A percentile compares a stretch with the other conserved stretches of the same genome.
Conservation (phyloP, 176 grass and related monocot genomes). For the Melocanna baccifera region DNA sequence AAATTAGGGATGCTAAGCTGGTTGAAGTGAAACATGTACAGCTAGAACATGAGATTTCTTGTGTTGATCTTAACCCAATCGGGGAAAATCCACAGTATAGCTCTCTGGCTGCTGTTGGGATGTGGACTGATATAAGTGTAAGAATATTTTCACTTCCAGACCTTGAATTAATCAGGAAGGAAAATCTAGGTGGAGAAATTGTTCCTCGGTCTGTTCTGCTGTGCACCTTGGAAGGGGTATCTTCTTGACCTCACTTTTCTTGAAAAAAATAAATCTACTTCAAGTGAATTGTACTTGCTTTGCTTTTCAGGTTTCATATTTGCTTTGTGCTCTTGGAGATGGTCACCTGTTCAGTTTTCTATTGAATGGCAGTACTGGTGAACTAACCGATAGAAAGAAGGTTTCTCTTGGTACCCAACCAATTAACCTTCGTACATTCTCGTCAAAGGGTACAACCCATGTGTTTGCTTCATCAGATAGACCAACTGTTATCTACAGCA, state of each 20-base stretch:
- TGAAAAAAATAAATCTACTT: background rate
- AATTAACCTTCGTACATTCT: constrained; percentile 91
- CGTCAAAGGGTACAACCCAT: constrained; percentile 84
- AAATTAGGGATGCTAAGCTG: constrained; percentile 76
- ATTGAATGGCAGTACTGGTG: constrained; percentile 63
- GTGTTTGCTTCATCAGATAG: constrained; percentile 97
- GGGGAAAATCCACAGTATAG: constrained; percentile 62
- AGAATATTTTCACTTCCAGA: constrained; percentile 93
- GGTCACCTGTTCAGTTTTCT: constrained; percentile 91
- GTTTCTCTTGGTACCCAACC: constrained; percentile 95
- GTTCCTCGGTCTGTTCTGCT: constrained; percentile 94
- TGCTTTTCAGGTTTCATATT: constrained; percentile 73
- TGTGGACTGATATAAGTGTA: constrained; percentile 99
- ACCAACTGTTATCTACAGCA: constrained; percentile 94
- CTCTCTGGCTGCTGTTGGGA: constrained; percentile 84
- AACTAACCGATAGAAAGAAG: constrained; percentile 80
- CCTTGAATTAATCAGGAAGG: constrained; percentile 74
- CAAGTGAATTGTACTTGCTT: constrained; percentile 25
- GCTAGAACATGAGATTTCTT: constrained; percentile 92
- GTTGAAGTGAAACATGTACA: constrained; percentile 83
- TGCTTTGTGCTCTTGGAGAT: constrained; percentile 95
- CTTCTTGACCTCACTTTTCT: constrained; percentile 22
- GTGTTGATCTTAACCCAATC: constrained; percentile 83
- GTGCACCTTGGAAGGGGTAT: constrained; percentile 95
- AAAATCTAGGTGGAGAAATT: constrained; percentile 93